Conservation (phyloP, 2,329 filamentous ascomycete species). For the Chrysoporthe deuterocubensis region DNA sequence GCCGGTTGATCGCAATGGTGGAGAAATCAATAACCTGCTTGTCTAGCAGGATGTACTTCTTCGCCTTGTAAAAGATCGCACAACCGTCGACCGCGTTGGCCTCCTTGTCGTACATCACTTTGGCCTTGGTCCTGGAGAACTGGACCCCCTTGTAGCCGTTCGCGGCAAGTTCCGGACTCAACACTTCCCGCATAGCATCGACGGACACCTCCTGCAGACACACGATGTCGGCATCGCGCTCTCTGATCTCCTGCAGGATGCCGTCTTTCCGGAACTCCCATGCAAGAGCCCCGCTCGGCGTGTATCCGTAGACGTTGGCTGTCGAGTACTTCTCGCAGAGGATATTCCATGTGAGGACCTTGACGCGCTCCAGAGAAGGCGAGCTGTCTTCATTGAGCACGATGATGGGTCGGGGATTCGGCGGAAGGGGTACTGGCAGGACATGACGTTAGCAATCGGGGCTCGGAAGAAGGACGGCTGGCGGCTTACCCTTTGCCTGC, state of each 20-base stretch:
- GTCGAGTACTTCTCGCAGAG: slow-evolving; percentile 94
- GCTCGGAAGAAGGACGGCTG: not conserved
- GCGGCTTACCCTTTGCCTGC: slow-evolving; percentile 74
- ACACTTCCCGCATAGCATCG: slow-evolving; percentile 89
- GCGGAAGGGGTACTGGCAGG: slow-evolving; percentile 72
- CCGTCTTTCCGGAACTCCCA: slow-evolving; percentile 87
- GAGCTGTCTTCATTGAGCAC: slow-evolving; percentile 72
- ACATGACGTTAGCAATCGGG: not conserved
- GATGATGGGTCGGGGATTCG: slow-evolving; percentile 75
- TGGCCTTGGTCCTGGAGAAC: slow-evolving; percentile 86
- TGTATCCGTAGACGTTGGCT: slow-evolving; percentile 84
- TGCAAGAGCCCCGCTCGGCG: slow-evolving; percentile 75
- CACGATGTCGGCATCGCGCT: slow-evolving; percentile 83
- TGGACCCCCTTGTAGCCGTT: slow-evolving; percentile 93
- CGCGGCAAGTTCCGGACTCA: slow-evolving; percentile 83
- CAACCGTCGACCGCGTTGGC: slow-evolving; percentile 92
- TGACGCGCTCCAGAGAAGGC: slow-evolving; percentile 70
- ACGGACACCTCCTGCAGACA: slow-evolving; percentile 93
- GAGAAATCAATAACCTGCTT: slow-evolving; percentile 94
- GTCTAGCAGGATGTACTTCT: slow-evolving; percentile 91
- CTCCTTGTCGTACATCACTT: slow-evolving; percentile 90
- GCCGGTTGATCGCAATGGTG: slow-evolving; percentile 87
- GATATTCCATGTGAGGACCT: slow-evolving; percentile 92
- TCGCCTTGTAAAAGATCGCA: slow-evolving; percentile 94
- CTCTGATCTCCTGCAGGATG: slow-evolving; percentile 81